Base-by-base conservation (phyloP, 139 green algal genomes). In the Microglena sp. region DNA sequence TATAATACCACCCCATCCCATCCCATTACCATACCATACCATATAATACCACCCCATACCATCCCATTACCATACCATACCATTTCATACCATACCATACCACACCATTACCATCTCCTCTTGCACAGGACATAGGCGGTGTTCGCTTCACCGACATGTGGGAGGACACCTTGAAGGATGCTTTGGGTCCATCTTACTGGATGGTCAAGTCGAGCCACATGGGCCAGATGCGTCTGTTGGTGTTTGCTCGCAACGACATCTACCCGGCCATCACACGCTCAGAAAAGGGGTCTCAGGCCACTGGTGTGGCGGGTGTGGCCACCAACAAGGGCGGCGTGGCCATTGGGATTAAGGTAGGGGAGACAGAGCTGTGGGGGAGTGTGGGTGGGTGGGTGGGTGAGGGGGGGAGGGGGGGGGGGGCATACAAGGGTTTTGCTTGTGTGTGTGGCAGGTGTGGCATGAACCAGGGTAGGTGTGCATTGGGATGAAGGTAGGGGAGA, bases 221-320 rank as follows among this genome's bases (percentile, higher is more conserved):
- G 82, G 76, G 82, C 29, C 82, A 88, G 68, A 88, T 88, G 45
- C 31, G 77, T 45, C 67, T 88, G 40, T 24, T 81, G 50, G n/a
- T 88, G 59, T 80, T 83, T 54, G 78, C 71, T 29, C 62, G 66
- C 50, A 80, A 73, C 62, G 75, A 76, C 32, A 34, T 82, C 4
- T 76, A 62, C 18, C 59, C 72, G 2, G 73, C 70, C 21, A 70
- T 81, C 29, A 56, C n/a, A 1, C 32, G 67, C n/a, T 35, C 73
- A 2, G 58, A 30, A 1, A 43, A 30, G 5, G 62, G 45, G 33
- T 36, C 46, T 7, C 72, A 78, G 68, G 64, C 74, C 0, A 80
- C 74, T 3, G 74, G 74, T 1, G 74, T 80, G 44, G 74, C 68
- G 31, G 74, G 74, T 5, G 74, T 80, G 54, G 74, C 64, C 15